These are phyloP conservation scores for Coniella vitis DNA, from an alignment of 2,329 filamentous ascomycete genomes.

Conservation along the genomic window DNA sequence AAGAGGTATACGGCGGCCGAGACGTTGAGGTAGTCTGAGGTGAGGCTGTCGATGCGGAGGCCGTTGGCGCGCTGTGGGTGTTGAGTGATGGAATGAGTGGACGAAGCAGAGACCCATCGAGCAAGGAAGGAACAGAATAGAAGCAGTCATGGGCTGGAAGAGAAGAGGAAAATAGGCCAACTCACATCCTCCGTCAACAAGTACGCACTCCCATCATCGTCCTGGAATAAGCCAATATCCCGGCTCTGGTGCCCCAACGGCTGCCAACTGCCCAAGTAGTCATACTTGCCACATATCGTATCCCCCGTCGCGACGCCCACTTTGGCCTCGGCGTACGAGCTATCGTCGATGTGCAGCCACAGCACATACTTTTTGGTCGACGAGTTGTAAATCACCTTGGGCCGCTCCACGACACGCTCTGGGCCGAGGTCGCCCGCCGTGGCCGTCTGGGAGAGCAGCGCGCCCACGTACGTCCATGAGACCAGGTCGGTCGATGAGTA, in stretches of 20 bases:
- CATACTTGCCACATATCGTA: constrained; percentile 55
- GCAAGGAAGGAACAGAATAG: background rate
- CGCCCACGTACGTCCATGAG: constrained; percentile 55
- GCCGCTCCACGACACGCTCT: constrained; percentile 57
- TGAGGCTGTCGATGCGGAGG: constrained; percentile 46
- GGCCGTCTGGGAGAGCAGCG: constrained; percentile 45
- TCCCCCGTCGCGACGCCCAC: constrained; percentile 55
- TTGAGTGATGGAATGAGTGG: too few species aligned
- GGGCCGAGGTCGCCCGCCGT: constrained; percentile 51
- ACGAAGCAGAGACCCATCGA: too few species aligned
- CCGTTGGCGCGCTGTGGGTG: constrained; percentile 42
- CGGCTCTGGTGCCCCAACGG: constrained; percentile 24
- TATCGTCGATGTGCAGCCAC: constrained; percentile 61
- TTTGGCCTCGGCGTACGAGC: constrained; percentile 54
- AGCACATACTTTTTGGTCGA: constrained; percentile 56
- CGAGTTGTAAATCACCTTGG: constrained; percentile 63
- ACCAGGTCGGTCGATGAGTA: constrained; percentile 58
- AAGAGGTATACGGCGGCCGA: constrained; percentile 42
- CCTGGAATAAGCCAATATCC: constrained; percentile 55
- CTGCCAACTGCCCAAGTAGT: constrained; percentile 27
- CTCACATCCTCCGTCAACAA: constrained; percentile 56
- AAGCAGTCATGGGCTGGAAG: background rate
- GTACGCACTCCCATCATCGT: constrained; percentile 55
- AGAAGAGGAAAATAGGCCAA: constrained; percentile 4
- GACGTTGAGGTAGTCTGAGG: constrained; percentile 50